Conservation (phyloP, 768 basidiomycete species). For the Phylloporus sp. region DNA sequence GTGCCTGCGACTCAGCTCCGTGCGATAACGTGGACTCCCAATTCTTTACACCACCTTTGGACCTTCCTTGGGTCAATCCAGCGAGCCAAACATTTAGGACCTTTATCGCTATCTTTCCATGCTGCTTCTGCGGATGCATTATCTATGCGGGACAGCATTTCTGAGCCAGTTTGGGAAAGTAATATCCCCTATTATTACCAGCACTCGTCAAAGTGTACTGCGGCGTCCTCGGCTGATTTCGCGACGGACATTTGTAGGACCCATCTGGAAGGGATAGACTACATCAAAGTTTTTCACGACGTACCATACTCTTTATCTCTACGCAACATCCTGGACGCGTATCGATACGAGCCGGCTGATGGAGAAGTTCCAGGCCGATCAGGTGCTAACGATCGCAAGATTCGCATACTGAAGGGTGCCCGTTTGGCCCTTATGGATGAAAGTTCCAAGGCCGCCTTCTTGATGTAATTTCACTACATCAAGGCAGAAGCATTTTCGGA, state of each 20-base stretch:
- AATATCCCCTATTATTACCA: slow-evolving; percentile 22
- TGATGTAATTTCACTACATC: slow-evolving; percentile 31
- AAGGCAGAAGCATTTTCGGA: slow-evolving; percentile 13
- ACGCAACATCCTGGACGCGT: slow-evolving; percentile 48
- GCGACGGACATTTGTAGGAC: slow-evolving; percentile 14
- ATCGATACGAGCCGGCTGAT: slow-evolving; percentile 33
- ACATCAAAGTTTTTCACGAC: slow-evolving; percentile 60
- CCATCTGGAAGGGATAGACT: slow-evolving; percentile 36
- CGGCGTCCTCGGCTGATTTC: slow-evolving; percentile 6
- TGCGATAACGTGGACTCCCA: slow-evolving; percentile 44
- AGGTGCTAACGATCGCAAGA: slow-evolving; percentile 31
- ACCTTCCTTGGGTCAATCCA: slow-evolving; percentile 41
- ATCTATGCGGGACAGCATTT: slow-evolving; percentile 8
- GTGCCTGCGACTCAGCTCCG: slow-evolving; percentile 12
- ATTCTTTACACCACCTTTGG: slow-evolving; percentile 45
- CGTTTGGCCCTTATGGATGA: slow-evolving; percentile 46
- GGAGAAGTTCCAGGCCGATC: slow-evolving; percentile 18
- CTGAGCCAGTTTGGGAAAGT: slow-evolving; percentile 22
- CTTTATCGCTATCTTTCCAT: slow-evolving; percentile 48
- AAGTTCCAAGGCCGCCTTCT: slow-evolving; percentile 37
- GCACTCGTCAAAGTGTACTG: slow-evolving; percentile 10
- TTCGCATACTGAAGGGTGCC: slow-evolving; percentile 45
- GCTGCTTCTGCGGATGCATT: slow-evolving; percentile 20
- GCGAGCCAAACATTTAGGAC: slow-evolving; percentile 35
- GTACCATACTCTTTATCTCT: slow-evolving; percentile 42